These are phyloP conservation scores for Apophysomyces trapeziformis DNA, from an alignment of 371 early-diverging fungal genomes.

Conservation along the genomic window DNA sequence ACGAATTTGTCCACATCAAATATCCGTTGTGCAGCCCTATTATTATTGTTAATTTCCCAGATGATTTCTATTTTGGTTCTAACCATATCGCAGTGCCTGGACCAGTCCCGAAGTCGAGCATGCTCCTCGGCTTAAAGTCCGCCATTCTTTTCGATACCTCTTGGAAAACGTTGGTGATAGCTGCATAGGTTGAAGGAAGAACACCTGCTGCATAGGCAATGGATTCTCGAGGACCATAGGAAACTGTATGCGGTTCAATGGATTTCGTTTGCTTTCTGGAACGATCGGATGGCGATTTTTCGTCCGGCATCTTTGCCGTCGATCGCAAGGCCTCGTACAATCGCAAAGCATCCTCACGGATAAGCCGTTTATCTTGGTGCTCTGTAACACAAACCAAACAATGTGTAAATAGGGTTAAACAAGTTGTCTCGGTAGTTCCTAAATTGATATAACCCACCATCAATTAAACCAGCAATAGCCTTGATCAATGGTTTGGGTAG, in stretches of 20 bases:
- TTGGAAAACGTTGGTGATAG: conserved; percentile 65
- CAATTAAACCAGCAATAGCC: conserved; percentile 53
- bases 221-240: conserved; percentile 77
- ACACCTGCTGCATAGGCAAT: conserved; percentile 77
- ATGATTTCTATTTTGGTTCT: conserved; percentile 9
- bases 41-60: not conserved
- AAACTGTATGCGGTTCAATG: conserved; percentile 65
- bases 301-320: conserved; percentile 45
- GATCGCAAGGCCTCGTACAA: conserved; percentile 74
- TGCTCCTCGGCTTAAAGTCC: conserved; percentile 60
- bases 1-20: conserved; percentile 61
- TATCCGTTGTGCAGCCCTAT: conserved; percentile 73
- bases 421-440: not conserved
- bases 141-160: conserved; percentile 69
- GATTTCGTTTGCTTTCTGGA: conserved; percentile 29
- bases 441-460: conserved; percentile 23
- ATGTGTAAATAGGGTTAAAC: not conserved
- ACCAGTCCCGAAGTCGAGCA: conserved; percentile 89
- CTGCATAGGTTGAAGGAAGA: conserved; percentile 72
- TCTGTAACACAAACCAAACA: conserved; percentile 9
- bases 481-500: conserved; percentile 59
- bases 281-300: conserved; percentile 21
- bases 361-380: conserved; percentile 57
- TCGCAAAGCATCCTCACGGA: conserved; percentile 71
- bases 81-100: conserved; percentile 87